Base-by-base conservation (phyloP, 129 eudicot genomes). In the Flaveria bidentis region DNA sequence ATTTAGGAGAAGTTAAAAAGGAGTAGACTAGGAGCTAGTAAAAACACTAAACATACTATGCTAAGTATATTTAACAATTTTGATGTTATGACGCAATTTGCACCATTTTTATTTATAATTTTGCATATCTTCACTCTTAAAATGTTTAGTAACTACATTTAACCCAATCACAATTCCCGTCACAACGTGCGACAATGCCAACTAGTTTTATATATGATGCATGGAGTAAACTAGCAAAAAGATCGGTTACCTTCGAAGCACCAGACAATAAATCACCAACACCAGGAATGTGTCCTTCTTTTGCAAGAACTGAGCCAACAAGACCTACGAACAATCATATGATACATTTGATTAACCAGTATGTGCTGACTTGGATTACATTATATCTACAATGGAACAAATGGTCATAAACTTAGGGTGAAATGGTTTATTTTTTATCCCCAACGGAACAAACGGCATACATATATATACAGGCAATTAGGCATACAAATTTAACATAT, bases 281-380 rank as follows among this genome's bases (percentile, higher is more conserved):
- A 67, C 79, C 65, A 4, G 97, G 78, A 41, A 87, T 45, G 64
- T 82, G 83, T 64, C 91, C 94, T 82, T 85, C 96, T 52, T 86
- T 88, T 23, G 95, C 96, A 64, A 93, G 83, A 82, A 82, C 83
- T 6, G 98, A 86, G 60, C 95, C 96, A 61, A 90, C 82, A 71
- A 93, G 73, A 55, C 98, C 98, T 93, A 82, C 56, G 76, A 39
- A 77, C 63, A 71, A 68, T 36, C 71, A 66, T 39, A 66, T 6
- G 20, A 36, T 18, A 26, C 28, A 44, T 3, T 14, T 51, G 33
- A 44, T 45, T 52, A 80, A 50, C 77, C 39, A 1, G 45, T 67
- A 28, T 18, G 17, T n/a, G 55, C n/a, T 14, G 18, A 7, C 41
- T 42, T n/a, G 5, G 23, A 7, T 64, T 36, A 14, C 6, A 47